A percentile compares a stretch with the other conserved stretches of the same genome.
Evolutionary conservation across 179 eudicot genomes (phyloP).

Genomic region (Carnegiea gigantea): DNA sequence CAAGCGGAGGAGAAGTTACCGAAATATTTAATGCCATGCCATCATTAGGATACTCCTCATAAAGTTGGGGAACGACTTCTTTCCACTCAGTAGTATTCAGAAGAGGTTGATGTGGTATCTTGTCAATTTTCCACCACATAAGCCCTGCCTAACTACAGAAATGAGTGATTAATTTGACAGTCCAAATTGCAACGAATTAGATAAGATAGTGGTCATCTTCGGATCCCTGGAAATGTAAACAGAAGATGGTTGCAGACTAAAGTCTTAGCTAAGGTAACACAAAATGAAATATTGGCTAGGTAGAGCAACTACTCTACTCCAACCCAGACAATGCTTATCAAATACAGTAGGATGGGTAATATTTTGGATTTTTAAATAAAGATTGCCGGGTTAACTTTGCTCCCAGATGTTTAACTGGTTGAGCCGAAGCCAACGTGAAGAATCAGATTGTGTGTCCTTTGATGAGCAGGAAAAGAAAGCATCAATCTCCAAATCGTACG

Average conservation of each 20-base stretch:
- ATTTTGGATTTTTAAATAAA: background rate
- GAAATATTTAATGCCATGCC: conserved; percentile 64
- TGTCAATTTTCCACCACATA: conserved; percentile 72
- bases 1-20: conserved; percentile 52
- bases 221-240: background rate
- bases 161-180: conserved; percentile 22
- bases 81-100: conserved; percentile 88
- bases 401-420: background rate
- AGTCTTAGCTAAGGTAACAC: background rate
- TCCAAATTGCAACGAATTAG: background rate
- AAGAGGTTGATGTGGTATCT: conserved; percentile 62
- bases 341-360: background rate
- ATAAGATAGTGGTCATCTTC: background rate
- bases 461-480: background rate
- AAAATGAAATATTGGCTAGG: background rate
- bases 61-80: conserved; percentile 66
- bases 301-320: background rate
- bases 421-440: background rate
- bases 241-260: background rate
- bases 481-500: background rate
- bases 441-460: background rate
- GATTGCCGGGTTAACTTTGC: background rate
- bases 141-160: conserved; percentile 61
- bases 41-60: conserved; percentile 65
- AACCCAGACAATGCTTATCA: background rate